phyloP scores from a whole-genome alignment of 1,139 yeast genomes.

The Kurtzmaniella natalensis region DNA sequence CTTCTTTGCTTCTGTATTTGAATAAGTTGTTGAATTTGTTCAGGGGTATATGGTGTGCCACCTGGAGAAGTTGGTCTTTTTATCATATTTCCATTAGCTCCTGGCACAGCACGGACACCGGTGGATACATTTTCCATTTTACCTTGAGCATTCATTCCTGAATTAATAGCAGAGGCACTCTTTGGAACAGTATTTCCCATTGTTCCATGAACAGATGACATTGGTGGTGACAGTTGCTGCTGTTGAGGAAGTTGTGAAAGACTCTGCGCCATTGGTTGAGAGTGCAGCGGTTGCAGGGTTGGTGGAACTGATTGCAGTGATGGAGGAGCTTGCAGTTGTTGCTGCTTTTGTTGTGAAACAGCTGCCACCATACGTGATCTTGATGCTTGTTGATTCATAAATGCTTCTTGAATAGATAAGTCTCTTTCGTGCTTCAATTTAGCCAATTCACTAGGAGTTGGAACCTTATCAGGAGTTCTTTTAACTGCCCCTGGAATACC shows the following conservation, averaged over 20 bases:
- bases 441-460: constrained; percentile 82
- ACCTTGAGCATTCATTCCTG: constrained; percentile 1
- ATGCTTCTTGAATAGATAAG: constrained; percentile 73
- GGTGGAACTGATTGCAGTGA: constrained; percentile 2
- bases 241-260: constrained; percentile 11
- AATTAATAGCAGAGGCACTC: constrained; percentile 5
- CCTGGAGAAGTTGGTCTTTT: constrained; percentile 45
- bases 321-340: constrained; percentile 7
- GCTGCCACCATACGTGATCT: constrained; percentile 39
- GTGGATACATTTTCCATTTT: background rate
- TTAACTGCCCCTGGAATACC: constrained; percentile 14
- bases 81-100: constrained; percentile 8
- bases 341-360: constrained; percentile 29
- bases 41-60: constrained; percentile 52
- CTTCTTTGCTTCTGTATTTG: constrained; percentile 51
- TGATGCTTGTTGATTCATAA: constrained; percentile 49
- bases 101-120: background rate
- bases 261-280: constrained; percentile 5
- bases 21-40: constrained; percentile 50
- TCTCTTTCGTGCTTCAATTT: constrained; percentile 81
- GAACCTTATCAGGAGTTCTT: constrained; percentile 36
- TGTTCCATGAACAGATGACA: constrained; percentile 5
- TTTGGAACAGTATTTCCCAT: constrained; percentile 6
- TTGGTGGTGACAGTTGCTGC: constrained; percentile 4
- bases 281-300: constrained; percentile 16